Percentiles rank a stretch among this genome's conserved stretches.
These are phyloP conservation scores for Waltergamsia citrina DNA, from an alignment of 2,329 filamentous ascomycete species.

Conservation along the genomic window DNA sequence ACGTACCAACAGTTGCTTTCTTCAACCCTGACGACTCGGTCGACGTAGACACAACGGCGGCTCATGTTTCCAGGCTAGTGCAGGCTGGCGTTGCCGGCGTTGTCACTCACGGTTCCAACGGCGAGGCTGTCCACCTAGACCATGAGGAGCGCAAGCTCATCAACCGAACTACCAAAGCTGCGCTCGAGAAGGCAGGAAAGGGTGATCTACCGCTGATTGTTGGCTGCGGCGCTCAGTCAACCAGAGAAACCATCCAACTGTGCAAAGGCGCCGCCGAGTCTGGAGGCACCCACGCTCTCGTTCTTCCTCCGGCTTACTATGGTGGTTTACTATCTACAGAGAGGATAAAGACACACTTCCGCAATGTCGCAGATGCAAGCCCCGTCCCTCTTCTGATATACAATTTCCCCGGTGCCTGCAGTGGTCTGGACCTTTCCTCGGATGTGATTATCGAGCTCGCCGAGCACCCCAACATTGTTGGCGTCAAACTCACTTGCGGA, in stretches of 20 bases:
- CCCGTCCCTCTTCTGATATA: constrained; percentile 53
- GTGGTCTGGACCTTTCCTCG: constrained; percentile 47
- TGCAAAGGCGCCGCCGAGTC: constrained; percentile 53
- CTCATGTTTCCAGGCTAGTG: constrained; percentile 49
- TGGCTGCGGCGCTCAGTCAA: constrained; percentile 60
- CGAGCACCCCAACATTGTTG: constrained; percentile 46
- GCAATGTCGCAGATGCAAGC: constrained; percentile 43
- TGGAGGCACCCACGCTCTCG: constrained; percentile 57
- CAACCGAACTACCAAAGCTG: constrained; percentile 49
- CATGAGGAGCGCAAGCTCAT: constrained; percentile 53
- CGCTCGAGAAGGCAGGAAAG: constrained; percentile 48
- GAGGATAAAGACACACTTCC: constrained; percentile 54
- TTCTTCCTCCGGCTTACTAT: constrained; percentile 64
- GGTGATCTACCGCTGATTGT: constrained; percentile 52
- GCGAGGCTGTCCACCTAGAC: constrained; percentile 62
- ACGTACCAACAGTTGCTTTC: constrained; percentile 55
- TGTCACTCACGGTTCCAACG: constrained; percentile 63
- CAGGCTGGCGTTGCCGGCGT: constrained; percentile 56
- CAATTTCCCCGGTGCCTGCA: constrained; percentile 52
- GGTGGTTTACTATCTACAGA: constrained; percentile 47
- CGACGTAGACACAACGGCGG: constrained; percentile 39
- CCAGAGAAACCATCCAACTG: constrained; percentile 55
- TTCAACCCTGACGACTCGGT: constrained; percentile 45
- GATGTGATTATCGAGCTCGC: constrained; percentile 45
- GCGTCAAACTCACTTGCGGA: constrained; percentile 54